A percentile compares a stretch with the other conserved stretches of the same genome.
These are phyloP conservation scores for Massarina eburnea DNA, from an alignment of 2,329 filamentous ascomycete genomes.

Conservation along the genomic window DNA sequence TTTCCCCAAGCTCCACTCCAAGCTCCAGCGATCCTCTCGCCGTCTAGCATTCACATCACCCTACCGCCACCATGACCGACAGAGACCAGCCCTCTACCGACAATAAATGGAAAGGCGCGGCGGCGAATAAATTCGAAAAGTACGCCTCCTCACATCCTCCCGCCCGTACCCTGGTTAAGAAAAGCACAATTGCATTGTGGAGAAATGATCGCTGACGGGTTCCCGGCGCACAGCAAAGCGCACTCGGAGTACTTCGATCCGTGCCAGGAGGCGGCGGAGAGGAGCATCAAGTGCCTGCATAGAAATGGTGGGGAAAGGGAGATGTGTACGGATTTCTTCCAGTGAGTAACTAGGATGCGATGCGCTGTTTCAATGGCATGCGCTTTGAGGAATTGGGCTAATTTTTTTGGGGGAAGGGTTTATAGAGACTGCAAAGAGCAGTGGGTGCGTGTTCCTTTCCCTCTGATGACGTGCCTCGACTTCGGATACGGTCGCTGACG, in stretches of 20 bases:
- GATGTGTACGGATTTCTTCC: slow-evolving; percentile 96
- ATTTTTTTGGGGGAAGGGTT: slow-evolving; percentile 60
- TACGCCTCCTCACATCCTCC: slow-evolving; percentile 10
- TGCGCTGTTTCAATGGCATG: not conserved
- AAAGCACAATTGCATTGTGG: not conserved
- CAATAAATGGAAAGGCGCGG: slow-evolving; percentile 27
- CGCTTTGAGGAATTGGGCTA: not conserved
- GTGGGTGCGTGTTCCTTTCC: slow-evolving; percentile 68
- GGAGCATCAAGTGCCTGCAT: slow-evolving; percentile 84
- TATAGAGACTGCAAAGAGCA: slow-evolving; percentile 94
- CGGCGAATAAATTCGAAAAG: slow-evolving; percentile 37
- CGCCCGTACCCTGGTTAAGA: not conserved
- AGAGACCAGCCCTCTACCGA: slow-evolving; percentile 22
- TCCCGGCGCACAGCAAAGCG: slow-evolving; percentile 64
- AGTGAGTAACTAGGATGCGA: slow-evolving; percentile 56
- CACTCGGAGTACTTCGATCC: slow-evolving; percentile 92
- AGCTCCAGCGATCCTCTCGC: not conserved
- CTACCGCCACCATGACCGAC: slow-evolving; percentile 9
- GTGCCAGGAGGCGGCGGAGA: slow-evolving; percentile 86
- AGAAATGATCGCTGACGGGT: not conserved
- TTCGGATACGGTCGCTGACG: slow-evolving; percentile 1
- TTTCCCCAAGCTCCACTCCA: not conserved
- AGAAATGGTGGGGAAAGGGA: slow-evolving; percentile 82
- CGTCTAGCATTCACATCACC: not conserved
- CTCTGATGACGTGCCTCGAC: not conserved